These are phyloP conservation scores for Arachnomyces sp. DNA, from an alignment of 2,329 filamentous ascomycete species.

Conservation along the genomic window DNA sequence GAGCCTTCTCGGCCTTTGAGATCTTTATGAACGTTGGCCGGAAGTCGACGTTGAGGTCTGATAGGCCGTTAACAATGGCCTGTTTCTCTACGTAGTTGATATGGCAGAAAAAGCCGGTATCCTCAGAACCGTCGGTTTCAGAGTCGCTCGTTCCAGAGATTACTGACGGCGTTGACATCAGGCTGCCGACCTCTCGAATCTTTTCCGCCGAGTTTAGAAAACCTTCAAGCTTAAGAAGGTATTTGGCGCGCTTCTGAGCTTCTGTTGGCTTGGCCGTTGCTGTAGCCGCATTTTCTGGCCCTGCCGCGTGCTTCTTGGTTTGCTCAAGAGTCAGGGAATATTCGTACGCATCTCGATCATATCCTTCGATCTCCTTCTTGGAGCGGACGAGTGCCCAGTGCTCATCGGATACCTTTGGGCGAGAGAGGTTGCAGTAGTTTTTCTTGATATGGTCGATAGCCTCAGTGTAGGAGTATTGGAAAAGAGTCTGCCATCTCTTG, in stretches of 20 bases:
- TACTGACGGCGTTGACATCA: slow-evolving; percentile 10
- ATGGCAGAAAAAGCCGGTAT: slow-evolving; percentile 16
- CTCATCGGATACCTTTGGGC: slow-evolving; percentile 26
- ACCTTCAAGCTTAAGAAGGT: slow-evolving; percentile 19
- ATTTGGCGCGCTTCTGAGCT: slow-evolving; percentile 5
- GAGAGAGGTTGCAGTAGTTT: slow-evolving; percentile 25
- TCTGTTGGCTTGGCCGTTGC: no score
- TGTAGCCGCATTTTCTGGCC: no score
- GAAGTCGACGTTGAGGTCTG: slow-evolving; percentile 3
- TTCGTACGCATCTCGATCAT: slow-evolving; percentile 34
- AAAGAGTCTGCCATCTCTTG: slow-evolving; percentile 28
- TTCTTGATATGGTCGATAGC: slow-evolving; percentile 24
- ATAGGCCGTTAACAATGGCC: slow-evolving; percentile 12
- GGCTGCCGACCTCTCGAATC: slow-evolving; percentile 13
- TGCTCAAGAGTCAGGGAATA: slow-evolving; percentile 13
- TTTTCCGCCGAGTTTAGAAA: slow-evolving; percentile 13
- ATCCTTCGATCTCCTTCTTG: slow-evolving; percentile 25
- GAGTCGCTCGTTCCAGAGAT: slow-evolving; percentile 13
- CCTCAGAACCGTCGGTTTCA: slow-evolving; percentile 7
- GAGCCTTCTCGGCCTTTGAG: slow-evolving; percentile 19
- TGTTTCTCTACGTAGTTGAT: slow-evolving; percentile 13
- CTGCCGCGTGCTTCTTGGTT: neutral
- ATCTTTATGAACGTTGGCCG: slow-evolving; percentile 22
- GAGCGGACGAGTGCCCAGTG: slow-evolving; percentile 26
- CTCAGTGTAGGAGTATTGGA: slow-evolving; percentile 23